phyloP scores from a whole-genome alignment of 2,329 filamentous ascomycete species.

The Phialophora verrucosa region DNA sequence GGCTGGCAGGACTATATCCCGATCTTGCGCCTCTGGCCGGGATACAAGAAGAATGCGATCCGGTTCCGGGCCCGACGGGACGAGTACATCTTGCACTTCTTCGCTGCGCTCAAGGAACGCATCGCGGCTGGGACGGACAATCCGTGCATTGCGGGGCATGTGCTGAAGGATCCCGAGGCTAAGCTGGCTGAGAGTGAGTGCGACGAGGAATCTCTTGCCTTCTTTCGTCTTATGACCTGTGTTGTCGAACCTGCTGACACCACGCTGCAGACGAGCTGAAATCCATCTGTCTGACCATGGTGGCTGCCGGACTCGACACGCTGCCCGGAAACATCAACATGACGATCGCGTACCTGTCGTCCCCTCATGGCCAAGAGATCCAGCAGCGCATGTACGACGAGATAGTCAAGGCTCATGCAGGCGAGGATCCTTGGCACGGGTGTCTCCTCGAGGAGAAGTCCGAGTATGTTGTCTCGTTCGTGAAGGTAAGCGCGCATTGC shows the following conservation, averaged over 20 bases:
- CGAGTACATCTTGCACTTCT: conserved; percentile 64
- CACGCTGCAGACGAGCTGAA: conserved; percentile 69
- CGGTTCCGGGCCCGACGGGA: conserved; percentile 71
- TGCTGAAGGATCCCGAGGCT: conserved; percentile 71
- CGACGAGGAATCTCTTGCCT: background rate
- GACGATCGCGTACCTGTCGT: conserved; percentile 75
- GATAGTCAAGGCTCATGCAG: conserved; percentile 71
- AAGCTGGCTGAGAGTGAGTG: conserved; percentile 68
- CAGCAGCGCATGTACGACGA: conserved; percentile 71
- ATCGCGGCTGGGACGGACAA: conserved; percentile 68
- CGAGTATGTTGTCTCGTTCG: conserved; percentile 74
- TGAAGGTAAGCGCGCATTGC: conserved; percentile 54
- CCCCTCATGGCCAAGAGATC: conserved; percentile 68
- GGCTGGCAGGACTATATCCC: conserved; percentile 73
- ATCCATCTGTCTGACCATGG: conserved; percentile 80
- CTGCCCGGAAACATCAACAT: conserved; percentile 79
- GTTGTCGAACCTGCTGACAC: background rate
- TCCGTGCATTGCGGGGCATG: conserved; percentile 71
- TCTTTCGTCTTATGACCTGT: background rate
- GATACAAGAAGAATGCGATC: conserved; percentile 65
- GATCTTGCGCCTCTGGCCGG: conserved; percentile 67
- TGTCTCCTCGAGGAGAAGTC: conserved; percentile 76
- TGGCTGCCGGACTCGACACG: conserved; percentile 79
- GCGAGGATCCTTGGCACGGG: conserved; percentile 73
- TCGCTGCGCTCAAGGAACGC: conserved; percentile 63